Base-by-base conservation (phyloP, 208 protist species). In the Crithidia mellificae region DNA sequence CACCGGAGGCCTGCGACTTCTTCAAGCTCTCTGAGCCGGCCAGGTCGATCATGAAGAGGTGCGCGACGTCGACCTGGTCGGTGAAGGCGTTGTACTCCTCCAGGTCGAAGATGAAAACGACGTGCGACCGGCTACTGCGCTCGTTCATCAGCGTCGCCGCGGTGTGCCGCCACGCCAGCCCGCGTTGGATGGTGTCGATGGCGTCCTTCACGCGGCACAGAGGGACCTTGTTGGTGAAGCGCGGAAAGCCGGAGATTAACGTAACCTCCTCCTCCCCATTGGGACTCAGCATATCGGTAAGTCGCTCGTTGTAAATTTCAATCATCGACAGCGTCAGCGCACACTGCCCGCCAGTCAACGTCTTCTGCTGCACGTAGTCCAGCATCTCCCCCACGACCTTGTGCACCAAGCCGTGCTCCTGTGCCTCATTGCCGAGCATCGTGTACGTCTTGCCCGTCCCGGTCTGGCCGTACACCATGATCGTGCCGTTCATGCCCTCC, bases 71-170 rank as follows among this genome's bases (percentile, higher is more conserved):
- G 15, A 62, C 77, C 44, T 89, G 72, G 53, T 79, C 79, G 20
- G 77, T 94, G 76, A 87, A 95, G 17, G 81, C 81, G 67, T 96
- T 92, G 52, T 80, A 83, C 63, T 93, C 72, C 61, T 91, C 81
- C 32, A 94, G 80, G 19, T 83, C 66, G 19, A 96, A 73, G 1
- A 77, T 90, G 68, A 99, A 91, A 52, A 99, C 97, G 24, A 97
- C 97, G 78, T 99, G 98, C 11, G 98, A 98, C n/a, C 98, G 91
- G 70, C 89, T 98, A 66, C 94, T 98, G 51, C 95, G 87, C 46
- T 97, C 87, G 77, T 99, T 99, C 95, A 98, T 98, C 53, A 91
- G 67, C 8, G 97, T 99, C 24, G 91, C 84, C 12, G 96, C 95
- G 15, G 91, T 94, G 71, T 91, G 87, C 47, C 93, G 85, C 77